Evolutionary conservation across 345 rosid genomes (phyloP).

Genomic region (Populus ilicifolia): DNA sequence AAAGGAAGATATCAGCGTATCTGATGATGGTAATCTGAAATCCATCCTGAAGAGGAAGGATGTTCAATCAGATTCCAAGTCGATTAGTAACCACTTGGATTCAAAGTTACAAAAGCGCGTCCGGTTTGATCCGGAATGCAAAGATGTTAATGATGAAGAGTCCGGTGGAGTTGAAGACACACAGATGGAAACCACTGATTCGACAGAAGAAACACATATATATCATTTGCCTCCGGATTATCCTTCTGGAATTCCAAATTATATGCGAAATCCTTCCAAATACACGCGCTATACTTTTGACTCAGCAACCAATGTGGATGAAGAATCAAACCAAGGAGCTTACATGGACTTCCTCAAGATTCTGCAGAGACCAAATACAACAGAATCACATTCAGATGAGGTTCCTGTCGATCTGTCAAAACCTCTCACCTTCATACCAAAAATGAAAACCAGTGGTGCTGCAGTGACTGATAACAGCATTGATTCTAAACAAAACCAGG

Average conservation of each 20-base stretch:
- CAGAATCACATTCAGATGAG: slow-evolving; percentile 8
- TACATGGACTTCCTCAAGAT: slow-evolving; percentile 20
- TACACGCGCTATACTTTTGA: slow-evolving; percentile 23
- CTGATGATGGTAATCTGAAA: slow-evolving; percentile 48
- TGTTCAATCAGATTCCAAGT: slow-evolving; percentile 13
- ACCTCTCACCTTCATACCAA: slow-evolving; percentile 29
- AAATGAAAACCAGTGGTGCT: slow-evolving; percentile 19
- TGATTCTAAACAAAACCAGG: slow-evolving; percentile 22
- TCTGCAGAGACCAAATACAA: slow-evolving; percentile 5
- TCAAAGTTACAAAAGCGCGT: slow-evolving; percentile 21
- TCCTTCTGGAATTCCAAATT: slow-evolving; percentile 30
- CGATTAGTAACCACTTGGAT: not conserved
- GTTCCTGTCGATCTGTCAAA: slow-evolving; percentile 18
- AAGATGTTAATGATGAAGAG: slow-evolving; percentile 16
- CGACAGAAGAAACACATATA: not conserved
- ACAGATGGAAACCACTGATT: slow-evolving; percentile 11
- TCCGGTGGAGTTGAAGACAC: not conserved
- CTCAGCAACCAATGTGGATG: slow-evolving; percentile 16
- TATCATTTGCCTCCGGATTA: slow-evolving; percentile 24
- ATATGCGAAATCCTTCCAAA: slow-evolving; percentile 27
- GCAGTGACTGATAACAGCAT: slow-evolving; percentile 14
- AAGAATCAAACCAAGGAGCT: slow-evolving; percentile 20
- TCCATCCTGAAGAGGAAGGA: slow-evolving; percentile 67
- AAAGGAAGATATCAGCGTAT: slow-evolving; percentile 9
- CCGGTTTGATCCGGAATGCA: slow-evolving; percentile 24